Evolutionary conservation across 2,329 filamentous ascomycete species (phyloP), one percentile per base, ranked within the genome.

Genomic region (Domatiomyces catenatus): DNA sequence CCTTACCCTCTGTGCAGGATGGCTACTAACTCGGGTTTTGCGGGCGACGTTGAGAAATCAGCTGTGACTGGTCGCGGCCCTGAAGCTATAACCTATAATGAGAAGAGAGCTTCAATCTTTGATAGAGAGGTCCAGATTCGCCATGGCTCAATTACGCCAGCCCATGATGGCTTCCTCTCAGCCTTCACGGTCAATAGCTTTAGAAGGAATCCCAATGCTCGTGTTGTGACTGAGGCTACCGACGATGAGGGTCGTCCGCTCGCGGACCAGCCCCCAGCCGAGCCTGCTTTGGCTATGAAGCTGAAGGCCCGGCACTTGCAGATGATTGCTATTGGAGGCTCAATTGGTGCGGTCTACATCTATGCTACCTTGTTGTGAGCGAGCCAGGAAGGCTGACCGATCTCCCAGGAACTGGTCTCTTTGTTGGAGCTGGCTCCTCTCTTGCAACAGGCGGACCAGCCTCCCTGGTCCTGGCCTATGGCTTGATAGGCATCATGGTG

Each of bases 321-420:
- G 71, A 95, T 95, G 90, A 95, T 95, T 72, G 90, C 90, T 12
- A 94, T 95, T 58, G 88, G 88, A 60, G 88, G 88, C 44, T 90
- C 84, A 5, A 54, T 54, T 36, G 49, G 46, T 50, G 5, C 15
- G 32, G 2, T 39, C 10, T 39, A 15, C 22, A 3, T 24, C 22
- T 39, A 12, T 39, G 32, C 32, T 15, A 15, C 22, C 22, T 39
- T 39, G 4, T 15, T 15, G 32, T 39, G 8, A 15, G 32, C 8
- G 32, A 39, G 32, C 15, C 32, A 39, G 32, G 4, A 15, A 15
- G 32, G 15, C 32, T 39, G 32, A 39, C 19, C 3, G 43, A 26
- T 45, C 22, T 15, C 43, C 2, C 17, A 20, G 45, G 45, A 24
- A 54, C 42, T 36, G 88, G 88, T 58, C 73, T 94, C 2, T 94